Evolutionary conservation across 768 basidiomycete species (phyloP), one percentile per base, ranked within the genome.

Genomic region (Russula dissimulans): DNA sequence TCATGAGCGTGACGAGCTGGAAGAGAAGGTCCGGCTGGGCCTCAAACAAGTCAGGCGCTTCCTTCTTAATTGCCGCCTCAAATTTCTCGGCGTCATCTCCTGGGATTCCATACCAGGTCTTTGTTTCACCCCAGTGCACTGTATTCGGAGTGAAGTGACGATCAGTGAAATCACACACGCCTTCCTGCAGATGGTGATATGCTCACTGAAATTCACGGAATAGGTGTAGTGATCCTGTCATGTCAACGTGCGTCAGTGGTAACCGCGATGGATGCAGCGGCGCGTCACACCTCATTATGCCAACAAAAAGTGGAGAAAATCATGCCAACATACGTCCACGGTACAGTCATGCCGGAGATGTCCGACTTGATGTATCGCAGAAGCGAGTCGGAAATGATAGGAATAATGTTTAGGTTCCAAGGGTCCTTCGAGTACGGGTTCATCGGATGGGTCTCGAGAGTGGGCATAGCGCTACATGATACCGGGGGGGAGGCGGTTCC

Each of bases 111-210:
- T 99, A 99, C 97, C 97, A 99, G 0, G 95, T 99, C 78, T 99
- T 99, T 38, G 95, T 95, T 71, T 97, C 95, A 32, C 97, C 97
- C 91, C 93, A 97, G 71, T 97, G 94, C 89, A 95, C 93, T 95
- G 65, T 34, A 38, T 22, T 29, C 54, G 51, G 59, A 22, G 32
- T 26, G 22, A 11, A 5, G 18, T 45, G 48, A 51, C 11, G 29
- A 44, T 61, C 48, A 61, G 60, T 39, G 9, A 59, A 38, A 29
- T 51, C 31, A 41, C 36, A 61, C 53, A 45, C 32, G 29, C 29
- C 15, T 22, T 12, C 34, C 39, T n/a, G 42, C 45, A 42, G 8
- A 38, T 15, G 18, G 55, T 45, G 55, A 49, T 50, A 54, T 32
- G 63, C 91, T 70, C 73, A 93, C 91, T 91, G 74, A 84, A 95